Evolutionary conservation across 1,284 basidiomycete genomes (phyloP), one percentile per base, ranked within the genome.

Genomic region (Trametes hirsuta): DNA sequence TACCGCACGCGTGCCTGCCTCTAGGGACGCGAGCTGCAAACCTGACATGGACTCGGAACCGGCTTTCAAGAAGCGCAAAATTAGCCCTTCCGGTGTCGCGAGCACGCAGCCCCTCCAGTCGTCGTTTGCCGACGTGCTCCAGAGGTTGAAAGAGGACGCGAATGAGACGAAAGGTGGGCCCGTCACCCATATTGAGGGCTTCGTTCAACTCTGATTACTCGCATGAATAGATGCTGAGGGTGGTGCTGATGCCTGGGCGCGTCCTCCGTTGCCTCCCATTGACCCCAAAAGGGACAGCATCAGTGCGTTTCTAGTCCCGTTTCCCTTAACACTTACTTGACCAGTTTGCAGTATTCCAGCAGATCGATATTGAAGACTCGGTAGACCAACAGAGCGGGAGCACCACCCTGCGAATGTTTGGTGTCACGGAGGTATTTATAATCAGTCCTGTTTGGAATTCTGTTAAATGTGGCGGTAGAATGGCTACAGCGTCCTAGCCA

Each of bases 291-390:
- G 68, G 45, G 88, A 95, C 67, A 75, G 82, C 2, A 87, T 97
- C 50, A 72, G 84, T 85, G 52, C 65, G 78, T 36, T 8, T 48
- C 21, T 24, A 14, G 22, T 18, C 21, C 35, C 30, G 14, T 12
- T 18, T 15, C 11, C 12, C 37, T n/a, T 21, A 12, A 34, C 14
- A 15, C 6, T 24, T 25, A 22, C 44, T 58, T 40, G 45, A 48
- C 34, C 25, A 35, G 2, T 9, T 37, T 10, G 39, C 45, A 93
- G 91, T 90, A 15, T 97, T 98, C 68, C 95, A 98, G 72, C 96
- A 98, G 73, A 95, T 95, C 59, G 96, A 98, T 64, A 82, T 98
- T 10, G 93, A 96, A 65, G 88, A 93, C 61, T 79, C 86, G 2
- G 81, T 81, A 3, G 87, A 90, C 60, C 67, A 68, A 6, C 58